Percentiles rank a stretch among this genome's conserved stretches.
These are phyloP conservation scores for Apiotrichum mycotoxinovorans DNA, from an alignment of 1,284 basidiomycete species.

Conservation along the genomic window DNA sequence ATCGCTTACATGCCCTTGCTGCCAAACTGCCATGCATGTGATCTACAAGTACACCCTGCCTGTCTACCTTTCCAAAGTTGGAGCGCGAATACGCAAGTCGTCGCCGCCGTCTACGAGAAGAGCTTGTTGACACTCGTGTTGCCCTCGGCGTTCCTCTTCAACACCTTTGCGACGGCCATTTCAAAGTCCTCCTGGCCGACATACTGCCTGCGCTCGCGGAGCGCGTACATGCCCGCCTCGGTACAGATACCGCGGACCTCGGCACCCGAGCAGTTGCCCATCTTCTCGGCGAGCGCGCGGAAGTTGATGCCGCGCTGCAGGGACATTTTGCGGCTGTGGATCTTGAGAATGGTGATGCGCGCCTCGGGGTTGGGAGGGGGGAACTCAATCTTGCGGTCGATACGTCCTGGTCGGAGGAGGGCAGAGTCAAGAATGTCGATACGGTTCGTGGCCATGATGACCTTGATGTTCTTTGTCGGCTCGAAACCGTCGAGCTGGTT, in stretches of 20 bases:
- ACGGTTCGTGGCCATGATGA: conserved; percentile 98
- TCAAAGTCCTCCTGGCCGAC: conserved; percentile 99
- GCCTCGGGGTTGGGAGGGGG: conserved; percentile 97
- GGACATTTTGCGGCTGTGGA: conserved; percentile 98
- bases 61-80: neutral
- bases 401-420: conserved; percentile 89
- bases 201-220: conserved; percentile 90
- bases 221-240: conserved; percentile 97
- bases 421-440: conserved; percentile 98
- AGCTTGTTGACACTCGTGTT: conserved; percentile 88
- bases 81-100: too few species aligned
- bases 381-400: conserved; percentile 99
- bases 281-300: conserved; percentile 91
- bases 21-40: neutral
- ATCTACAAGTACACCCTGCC: conserved; percentile 1
- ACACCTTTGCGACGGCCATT: conserved; percentile 92
- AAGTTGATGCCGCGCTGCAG: conserved; percentile 96
- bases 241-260: conserved; percentile 98
- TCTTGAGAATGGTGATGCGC: conserved; percentile 91
- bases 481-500: conserved; percentile 99
- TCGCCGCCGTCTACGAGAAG: conserved; percentile 56
- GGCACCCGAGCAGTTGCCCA: conserved; percentile 97
- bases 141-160: conserved; percentile 88
- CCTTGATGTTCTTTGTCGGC: conserved; percentile 96
- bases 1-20: too few species aligned